A percentile compares a stretch with the other conserved stretches of the same genome.
Evolutionary conservation across 2,329 filamentous ascomycete species (phyloP).

Genomic region (Alternaria sp.): DNA sequence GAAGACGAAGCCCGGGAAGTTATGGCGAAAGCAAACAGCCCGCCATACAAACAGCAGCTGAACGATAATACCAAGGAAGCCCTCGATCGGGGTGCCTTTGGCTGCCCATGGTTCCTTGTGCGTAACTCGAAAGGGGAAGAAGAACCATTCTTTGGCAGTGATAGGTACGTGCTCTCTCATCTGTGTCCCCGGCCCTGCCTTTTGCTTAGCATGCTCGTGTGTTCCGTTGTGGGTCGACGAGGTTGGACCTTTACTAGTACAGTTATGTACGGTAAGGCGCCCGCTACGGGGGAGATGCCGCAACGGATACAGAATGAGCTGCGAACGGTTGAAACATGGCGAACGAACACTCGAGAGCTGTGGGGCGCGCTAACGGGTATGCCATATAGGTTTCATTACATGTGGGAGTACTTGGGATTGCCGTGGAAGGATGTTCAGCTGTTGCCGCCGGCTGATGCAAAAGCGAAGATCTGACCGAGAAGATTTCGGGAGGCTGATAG

Average conservation of each 20-base stretch:
- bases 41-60: constrained; percentile 61
- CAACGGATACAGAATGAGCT: constrained; percentile 1
- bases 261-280: constrained; percentile 12
- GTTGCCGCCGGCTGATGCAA: constrained; percentile 34
- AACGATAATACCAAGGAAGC: constrained; percentile 66
- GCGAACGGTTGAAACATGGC: constrained; percentile 24
- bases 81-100: constrained; percentile 72
- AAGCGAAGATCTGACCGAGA: constrained; percentile 40
- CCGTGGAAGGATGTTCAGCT: constrained; percentile 64
- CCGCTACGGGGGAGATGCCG: constrained; percentile 10
- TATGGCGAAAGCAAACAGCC: constrained; percentile 58
- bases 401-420: constrained; percentile 71
- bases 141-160: constrained; percentile 80
- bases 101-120: constrained; percentile 78
- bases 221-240: background rate
- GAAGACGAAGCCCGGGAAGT: constrained; percentile 62
- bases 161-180: constrained; percentile 57
- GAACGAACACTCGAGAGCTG: constrained; percentile 1
- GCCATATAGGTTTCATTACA: constrained; percentile 65
- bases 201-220: background rate
- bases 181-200: background rate
- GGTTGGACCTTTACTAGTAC: constrained; percentile 2
- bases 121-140: constrained; percentile 62
- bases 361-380: constrained; percentile 18
- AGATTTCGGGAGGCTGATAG: background rate